A percentile compares a stretch with the other conserved stretches of the same genome.
phyloP scores from a whole-genome alignment of 495 filamentous ascomycete species.

The Aspergillus homomorphus region DNA sequence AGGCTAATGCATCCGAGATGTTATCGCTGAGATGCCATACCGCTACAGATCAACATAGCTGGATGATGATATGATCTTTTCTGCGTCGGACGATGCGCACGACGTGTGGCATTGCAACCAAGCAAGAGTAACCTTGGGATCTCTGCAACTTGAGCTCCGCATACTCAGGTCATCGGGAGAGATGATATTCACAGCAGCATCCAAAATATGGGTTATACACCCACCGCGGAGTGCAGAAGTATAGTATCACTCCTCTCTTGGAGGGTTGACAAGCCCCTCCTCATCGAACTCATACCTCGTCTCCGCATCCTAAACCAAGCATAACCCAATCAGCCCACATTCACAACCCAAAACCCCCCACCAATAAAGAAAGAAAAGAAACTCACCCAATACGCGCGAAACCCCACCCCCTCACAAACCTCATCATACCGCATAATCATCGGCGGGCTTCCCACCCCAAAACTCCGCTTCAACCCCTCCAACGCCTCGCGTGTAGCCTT shows the following conservation, averaged over 20 bases:
- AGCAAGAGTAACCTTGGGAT: background rate
- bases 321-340: background rate
- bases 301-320: constrained; percentile 17
- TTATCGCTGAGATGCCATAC: background rate
- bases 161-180: too few relatives aligned
- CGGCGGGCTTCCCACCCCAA: constrained; percentile 28
- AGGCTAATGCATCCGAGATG: background rate
- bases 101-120: background rate
- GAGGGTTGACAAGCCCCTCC: constrained; percentile 11
- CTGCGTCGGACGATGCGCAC: background rate
- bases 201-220: too few relatives aligned
- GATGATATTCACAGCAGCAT: too few relatives aligned
- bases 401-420: constrained; percentile 41
- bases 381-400: constrained; percentile 41
- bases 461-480: constrained; percentile 35
- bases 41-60: background rate
- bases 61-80: background rate
- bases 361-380: background rate
- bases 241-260: background rate
- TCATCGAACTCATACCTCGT: constrained; percentile 23
- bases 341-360: background rate
- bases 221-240: too few relatives aligned
- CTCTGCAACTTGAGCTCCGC: too few relatives aligned
- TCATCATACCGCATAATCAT: constrained; percentile 36
- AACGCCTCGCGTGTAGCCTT: constrained; percentile 37